Percentiles rank a stretch among this genome's conserved stretches.
phyloP scores from a whole-genome alignment of 192 early-diverging fungal genomes.

The Entomortierella lignicola region DNA sequence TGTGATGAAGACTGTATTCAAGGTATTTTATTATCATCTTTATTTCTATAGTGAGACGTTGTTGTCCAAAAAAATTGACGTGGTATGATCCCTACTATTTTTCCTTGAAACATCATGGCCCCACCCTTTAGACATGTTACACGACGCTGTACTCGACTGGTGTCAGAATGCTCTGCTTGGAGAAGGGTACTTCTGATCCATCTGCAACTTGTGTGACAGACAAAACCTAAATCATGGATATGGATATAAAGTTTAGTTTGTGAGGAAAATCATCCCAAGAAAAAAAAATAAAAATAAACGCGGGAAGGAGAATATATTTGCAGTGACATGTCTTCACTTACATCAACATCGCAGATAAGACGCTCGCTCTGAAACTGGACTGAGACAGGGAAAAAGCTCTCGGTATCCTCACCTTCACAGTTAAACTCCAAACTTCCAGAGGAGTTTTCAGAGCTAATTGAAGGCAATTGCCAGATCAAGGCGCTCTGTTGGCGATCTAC shows the following conservation, averaged over 20 bases:
- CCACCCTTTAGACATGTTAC: slow-evolving; percentile 47
- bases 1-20: not conserved
- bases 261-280: too few relatives aligned
- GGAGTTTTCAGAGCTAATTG: slow-evolving; percentile 81
- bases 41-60: too few relatives aligned
- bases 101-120: not conserved
- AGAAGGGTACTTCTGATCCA: slow-evolving; percentile 73
- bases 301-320: not conserved
- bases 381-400: slow-evolving; percentile 87
- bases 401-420: slow-evolving; percentile 80
- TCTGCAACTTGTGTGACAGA: slow-evolving; percentile 65
- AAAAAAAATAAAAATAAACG: too few relatives aligned
- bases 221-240: slow-evolving; percentile 57
- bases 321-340: too few relatives aligned
- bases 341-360: slow-evolving; percentile 81
- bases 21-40: too few relatives aligned
- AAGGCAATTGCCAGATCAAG: slow-evolving; percentile 89
- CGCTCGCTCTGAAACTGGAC: slow-evolving; percentile 80
- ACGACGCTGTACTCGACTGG: slow-evolving; percentile 90
- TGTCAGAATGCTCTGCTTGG: slow-evolving; percentile 75
- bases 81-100: not conserved
- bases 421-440: slow-evolving; percentile 90
- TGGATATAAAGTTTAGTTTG: not conserved
- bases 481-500: slow-evolving; percentile 76
- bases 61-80: too few relatives aligned